Conservation (phyloP, 805 yeast genomes). For the Danielozyma ontarioensis region DNA sequence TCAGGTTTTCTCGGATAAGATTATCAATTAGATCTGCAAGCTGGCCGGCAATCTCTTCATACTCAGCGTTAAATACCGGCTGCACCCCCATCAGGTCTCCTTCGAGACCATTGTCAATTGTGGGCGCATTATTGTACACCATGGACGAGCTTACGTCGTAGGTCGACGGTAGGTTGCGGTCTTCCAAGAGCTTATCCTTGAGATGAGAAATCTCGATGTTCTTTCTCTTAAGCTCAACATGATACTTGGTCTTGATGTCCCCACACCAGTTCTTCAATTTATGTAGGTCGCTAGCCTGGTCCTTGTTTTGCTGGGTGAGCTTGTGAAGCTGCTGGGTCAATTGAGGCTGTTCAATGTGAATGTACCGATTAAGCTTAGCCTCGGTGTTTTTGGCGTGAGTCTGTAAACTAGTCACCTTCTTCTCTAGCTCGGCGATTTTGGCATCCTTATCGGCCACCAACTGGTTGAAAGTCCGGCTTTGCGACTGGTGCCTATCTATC, state of each 20-base stretch:
- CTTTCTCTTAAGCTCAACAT: constrained; percentile 30
- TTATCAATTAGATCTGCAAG: constrained; percentile 31
- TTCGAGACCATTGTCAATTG: no score
- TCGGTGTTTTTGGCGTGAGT: constrained; percentile 13
- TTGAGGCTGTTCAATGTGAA: constrained; percentile 13
- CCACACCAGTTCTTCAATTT: constrained; percentile 22
- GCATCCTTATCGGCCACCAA: constrained; percentile 24
- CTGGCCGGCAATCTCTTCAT: constrained; percentile 28
- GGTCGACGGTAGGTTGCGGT: constrained; percentile 24
- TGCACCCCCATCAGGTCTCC: background rate
- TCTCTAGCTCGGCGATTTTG: constrained; percentile 18
- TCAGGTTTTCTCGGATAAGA: constrained; percentile 31
- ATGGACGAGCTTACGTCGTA: no score
- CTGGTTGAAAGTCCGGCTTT: constrained; percentile 25
- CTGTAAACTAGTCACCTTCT: constrained; percentile 17
- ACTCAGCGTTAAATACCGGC: constrained; percentile 18
- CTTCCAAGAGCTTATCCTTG: constrained; percentile 29
- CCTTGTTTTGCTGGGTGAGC: constrained; percentile 15
- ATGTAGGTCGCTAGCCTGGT: constrained; percentile 24
- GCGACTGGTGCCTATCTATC: constrained; percentile 28
- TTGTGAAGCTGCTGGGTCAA: constrained; percentile 11
- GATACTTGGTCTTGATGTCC: constrained; percentile 28
- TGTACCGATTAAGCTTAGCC: constrained; percentile 9
- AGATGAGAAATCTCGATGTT: constrained; percentile 27
- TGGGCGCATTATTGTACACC: no score